These are phyloP conservation scores for Solanum chiquidenum DNA, from an alignment of 257 asterid genomes.

Conservation along the genomic window DNA sequence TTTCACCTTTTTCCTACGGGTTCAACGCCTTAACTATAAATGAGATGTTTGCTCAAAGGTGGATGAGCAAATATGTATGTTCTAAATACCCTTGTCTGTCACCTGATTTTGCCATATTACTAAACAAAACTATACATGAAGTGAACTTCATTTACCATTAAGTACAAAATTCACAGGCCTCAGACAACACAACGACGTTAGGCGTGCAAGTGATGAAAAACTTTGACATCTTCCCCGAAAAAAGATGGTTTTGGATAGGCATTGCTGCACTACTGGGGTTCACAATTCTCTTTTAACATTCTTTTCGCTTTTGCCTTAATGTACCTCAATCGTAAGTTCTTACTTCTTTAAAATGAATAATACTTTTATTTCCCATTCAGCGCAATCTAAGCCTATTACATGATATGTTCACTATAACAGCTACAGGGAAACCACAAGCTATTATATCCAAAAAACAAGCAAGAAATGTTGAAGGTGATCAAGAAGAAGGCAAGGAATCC, in stretches of 20 bases:
- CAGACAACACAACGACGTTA: slow-evolving; percentile 27
- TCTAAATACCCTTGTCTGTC: neutral
- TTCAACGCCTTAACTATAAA: slow-evolving; percentile 51
- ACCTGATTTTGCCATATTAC: neutral
- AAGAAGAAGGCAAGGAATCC: slow-evolving; percentile 30
- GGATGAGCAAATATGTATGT: slow-evolving; percentile 55
- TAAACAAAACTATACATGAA: neutral
- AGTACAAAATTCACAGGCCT: slow-evolving; percentile 17
- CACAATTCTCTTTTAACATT: slow-evolving; percentile 46
- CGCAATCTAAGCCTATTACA: neutral
- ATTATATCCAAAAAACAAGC: slow-evolving; percentile 73
- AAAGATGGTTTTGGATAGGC: slow-evolving; percentile 59
- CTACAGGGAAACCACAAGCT: slow-evolving; percentile 78
- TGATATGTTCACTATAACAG: slow-evolving; percentile 12
- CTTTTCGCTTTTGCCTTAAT: slow-evolving; percentile 50
- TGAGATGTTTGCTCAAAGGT: slow-evolving; percentile 55
- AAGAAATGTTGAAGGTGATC: slow-evolving; percentile 38
- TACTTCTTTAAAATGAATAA: neutral
- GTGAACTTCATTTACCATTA: neutral
- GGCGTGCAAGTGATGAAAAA: slow-evolving; percentile 38
- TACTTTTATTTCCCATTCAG: neutral
- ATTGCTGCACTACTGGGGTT: slow-evolving; percentile 48
- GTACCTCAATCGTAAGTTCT: slow-evolving; percentile 21
- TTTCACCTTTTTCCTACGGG: slow-evolving; percentile 50
- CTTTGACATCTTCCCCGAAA: slow-evolving; percentile 29